Evolutionary conservation across 176 grass and related monocot species (phyloP), one percentile per base, ranked within the genome.

Genomic region (Alopecurus myosuroides): DNA sequence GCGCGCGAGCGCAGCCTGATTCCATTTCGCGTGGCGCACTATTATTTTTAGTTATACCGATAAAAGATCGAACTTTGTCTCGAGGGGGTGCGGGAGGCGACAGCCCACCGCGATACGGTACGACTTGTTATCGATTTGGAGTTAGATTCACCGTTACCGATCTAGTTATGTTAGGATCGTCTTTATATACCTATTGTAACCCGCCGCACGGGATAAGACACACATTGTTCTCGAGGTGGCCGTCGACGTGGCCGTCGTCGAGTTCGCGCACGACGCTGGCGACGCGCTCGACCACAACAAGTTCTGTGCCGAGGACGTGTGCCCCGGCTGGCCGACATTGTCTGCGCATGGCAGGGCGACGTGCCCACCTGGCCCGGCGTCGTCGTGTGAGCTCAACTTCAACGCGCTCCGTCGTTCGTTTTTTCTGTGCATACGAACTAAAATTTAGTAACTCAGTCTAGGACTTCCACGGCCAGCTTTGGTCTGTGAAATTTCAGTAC

Each of bases 291-390:
- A 99, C 18, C 96, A 90, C 81, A 81, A 88, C 42, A 92, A 85
- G 75, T 96, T 99, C 90, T 99, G 93, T 85, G 88, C 85, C 1
- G 89, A 86, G 70, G 90, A 92, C 30, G 83, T 95, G 36, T 88
- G 97, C 17, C 84, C 89, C 4, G 89, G 55, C 81, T 99, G 35
- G 75, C 81, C 5, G 91, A 99, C 61, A 89, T 99, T 37, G 91
- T 96, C n/a, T 99, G 97, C 91, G 90, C 97, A 19, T 99, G 97
- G 97, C 93, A 96, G 70, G 97, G 97, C 62, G 89, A 92, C 70
- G 49, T 61, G 17, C 79, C 74, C 12, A 48, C 37, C 30, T 17
- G n/a, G 46, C 20, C 33, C 6, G 79, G 18, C 53, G 46, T 75
- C 63, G 76, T 30, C 67, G 67, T 74, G 64, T 86, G 52, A 82